Conservation (phyloP, 2,329 filamentous ascomycete species). For the Epichloe brachyelytri region DNA sequence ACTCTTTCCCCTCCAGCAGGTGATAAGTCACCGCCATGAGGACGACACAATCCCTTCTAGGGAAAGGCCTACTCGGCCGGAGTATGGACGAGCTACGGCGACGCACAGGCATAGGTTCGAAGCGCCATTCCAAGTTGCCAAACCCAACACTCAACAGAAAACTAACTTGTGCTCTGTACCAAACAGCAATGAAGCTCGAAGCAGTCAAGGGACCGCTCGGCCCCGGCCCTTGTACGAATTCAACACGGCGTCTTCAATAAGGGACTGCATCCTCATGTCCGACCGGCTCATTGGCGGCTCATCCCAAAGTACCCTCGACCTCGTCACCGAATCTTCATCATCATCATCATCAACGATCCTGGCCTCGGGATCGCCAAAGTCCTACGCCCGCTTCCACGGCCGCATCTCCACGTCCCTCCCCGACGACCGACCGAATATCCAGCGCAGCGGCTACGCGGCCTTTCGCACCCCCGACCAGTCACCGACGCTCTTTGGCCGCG, state of each 20-base stretch:
- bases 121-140: not conserved
- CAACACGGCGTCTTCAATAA: slow-evolving; percentile 31
- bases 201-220: slow-evolving; percentile 51
- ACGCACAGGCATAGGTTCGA: slow-evolving; percentile 38
- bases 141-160: not conserved
- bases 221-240: slow-evolving; percentile 53
- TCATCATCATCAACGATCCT: slow-evolving; percentile 8
- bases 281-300: slow-evolving; percentile 80
- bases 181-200: slow-evolving; percentile 53
- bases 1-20: not conserved
- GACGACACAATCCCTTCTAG: slow-evolving; percentile 27
- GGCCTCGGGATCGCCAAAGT: slow-evolving; percentile 10
- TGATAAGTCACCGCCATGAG: slow-evolving; percentile 27
- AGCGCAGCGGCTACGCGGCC: slow-evolving; percentile 76
- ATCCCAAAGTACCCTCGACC: slow-evolving; percentile 62
- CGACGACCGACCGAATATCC: slow-evolving; percentile 55
- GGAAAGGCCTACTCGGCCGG: slow-evolving; percentile 42
- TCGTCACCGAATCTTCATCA: slow-evolving; percentile 26
- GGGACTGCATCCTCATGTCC: slow-evolving; percentile 63
- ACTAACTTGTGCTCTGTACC: not conserved
- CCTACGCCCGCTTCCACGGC: slow-evolving; percentile 73
- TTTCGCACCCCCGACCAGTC: slow-evolving; percentile 71
- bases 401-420: slow-evolving; percentile 79
- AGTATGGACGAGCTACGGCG: slow-evolving; percentile 49
- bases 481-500: slow-evolving; percentile 71